Evolutionary conservation across 306 rosid genomes (phyloP).

Genomic region (Prinsepia uniflora): DNA sequence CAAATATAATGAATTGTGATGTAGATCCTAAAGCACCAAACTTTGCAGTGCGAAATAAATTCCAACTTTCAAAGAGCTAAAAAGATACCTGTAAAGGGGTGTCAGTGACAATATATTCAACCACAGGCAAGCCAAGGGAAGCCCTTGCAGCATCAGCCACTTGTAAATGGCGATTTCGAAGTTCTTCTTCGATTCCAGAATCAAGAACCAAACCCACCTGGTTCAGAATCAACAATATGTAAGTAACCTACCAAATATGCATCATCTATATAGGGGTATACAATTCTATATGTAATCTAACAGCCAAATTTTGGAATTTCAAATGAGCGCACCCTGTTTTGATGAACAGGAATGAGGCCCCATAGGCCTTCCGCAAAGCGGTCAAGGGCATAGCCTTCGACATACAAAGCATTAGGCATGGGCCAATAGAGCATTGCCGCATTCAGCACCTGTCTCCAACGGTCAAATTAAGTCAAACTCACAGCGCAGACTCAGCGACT

Average conservation of each 20-base stretch:
- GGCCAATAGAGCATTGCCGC: conserved; percentile 98
- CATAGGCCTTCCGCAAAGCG: conserved; percentile 83
- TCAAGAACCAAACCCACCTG: conserved; percentile 90
- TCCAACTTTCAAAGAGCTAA: conserved; percentile 8
- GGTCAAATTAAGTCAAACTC: background rate
- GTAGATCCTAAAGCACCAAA: background rate
- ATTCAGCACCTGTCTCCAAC: conserved; percentile 62
- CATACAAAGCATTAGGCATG: conserved; percentile 66
- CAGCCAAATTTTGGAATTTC: background rate
- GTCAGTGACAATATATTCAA: conserved; percentile 74
- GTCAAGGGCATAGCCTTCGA: conserved; percentile 91
- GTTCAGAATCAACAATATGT: conserved; percentile 8
- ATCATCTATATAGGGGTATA: too few relatives aligned
- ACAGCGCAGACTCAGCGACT: background rate
- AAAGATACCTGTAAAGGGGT: conserved; percentile 60
- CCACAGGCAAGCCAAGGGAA: conserved; percentile 85
- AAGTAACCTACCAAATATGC: background rate
- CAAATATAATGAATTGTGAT: too few relatives aligned
- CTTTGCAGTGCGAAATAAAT: background rate
- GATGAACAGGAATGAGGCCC: conserved; percentile 87
- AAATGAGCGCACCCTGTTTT: conserved; percentile 52
- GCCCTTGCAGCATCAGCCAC: conserved; percentile 89
- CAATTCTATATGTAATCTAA: too few relatives aligned
- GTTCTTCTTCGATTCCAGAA: conserved; percentile 80
- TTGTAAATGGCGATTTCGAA: conserved; percentile 72